Percentiles rank a stretch among this genome's conserved stretches.
These are phyloP conservation scores for Trichoderma arundinaceum DNA, from an alignment of 2,329 filamentous ascomycete genomes.

Conservation along the genomic window DNA sequence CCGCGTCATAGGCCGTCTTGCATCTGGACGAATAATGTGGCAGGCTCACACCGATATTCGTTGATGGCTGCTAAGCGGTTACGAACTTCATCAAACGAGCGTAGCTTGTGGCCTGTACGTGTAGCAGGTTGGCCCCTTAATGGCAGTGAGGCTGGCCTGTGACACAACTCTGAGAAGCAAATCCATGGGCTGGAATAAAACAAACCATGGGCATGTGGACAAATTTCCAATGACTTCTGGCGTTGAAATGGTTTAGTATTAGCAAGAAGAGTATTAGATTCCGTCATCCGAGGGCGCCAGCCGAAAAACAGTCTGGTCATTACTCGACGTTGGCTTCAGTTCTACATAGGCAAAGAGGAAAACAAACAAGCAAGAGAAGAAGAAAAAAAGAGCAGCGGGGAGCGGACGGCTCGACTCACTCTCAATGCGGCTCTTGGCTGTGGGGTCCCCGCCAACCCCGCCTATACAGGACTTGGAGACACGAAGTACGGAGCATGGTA, in stretches of 20 bases:
- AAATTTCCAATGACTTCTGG: not conserved
- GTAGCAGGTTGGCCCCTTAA: not conserved
- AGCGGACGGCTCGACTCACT: no score
- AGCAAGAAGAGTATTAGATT: no score
- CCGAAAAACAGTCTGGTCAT: no score
- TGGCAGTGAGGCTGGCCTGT: not conserved
- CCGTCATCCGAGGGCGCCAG: no score
- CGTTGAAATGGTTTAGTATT: not conserved
- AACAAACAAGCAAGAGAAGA: no score
- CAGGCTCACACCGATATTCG: not conserved
- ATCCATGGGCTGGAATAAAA: not conserved
- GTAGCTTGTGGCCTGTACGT: not conserved
- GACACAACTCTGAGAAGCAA: not conserved
- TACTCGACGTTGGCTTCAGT: no score
- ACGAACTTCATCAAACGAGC: not conserved
- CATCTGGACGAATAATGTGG: slow-evolving; percentile 11
- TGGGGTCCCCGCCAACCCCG: slow-evolving; percentile 7
- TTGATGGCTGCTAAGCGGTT: not conserved
- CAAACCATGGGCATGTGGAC: not conserved
- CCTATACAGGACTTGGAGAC: not conserved
- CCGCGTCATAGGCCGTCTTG: slow-evolving; percentile 1
- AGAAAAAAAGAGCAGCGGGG: no score
- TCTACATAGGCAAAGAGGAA: no score
- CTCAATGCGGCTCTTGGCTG: not conserved
- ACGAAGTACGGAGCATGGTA: not conserved